These are phyloP conservation scores for Diaporthe citri DNA, from an alignment of 2,329 filamentous ascomycete species.

Conservation along the genomic window DNA sequence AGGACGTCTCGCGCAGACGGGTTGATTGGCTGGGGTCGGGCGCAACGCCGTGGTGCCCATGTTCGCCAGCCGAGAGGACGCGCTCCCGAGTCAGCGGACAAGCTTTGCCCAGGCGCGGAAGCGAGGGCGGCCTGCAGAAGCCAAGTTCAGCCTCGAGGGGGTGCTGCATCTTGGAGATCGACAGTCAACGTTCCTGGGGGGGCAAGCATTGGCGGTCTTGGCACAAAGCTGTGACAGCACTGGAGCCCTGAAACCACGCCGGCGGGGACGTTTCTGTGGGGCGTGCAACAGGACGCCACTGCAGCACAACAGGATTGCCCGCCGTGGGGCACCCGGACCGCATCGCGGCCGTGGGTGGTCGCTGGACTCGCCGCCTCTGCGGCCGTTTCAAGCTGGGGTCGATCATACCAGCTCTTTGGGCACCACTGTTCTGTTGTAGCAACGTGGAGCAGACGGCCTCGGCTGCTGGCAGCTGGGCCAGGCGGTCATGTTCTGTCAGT, in stretches of 20 bases:
- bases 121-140: constrained; percentile 17
- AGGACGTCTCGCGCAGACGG: background rate
- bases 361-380: background rate
- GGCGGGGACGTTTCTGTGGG: constrained; percentile 15
- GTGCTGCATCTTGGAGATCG: constrained; percentile 8
- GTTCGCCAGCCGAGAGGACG: background rate
- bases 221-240: constrained; percentile 36
- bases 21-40: background rate
- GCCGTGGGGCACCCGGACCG: background rate
- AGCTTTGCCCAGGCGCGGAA: constrained; percentile 21
- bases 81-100: constrained; percentile 8
- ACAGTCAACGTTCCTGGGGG: background rate
- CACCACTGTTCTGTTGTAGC: background rate
- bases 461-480: background rate
- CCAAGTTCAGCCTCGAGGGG: background rate
- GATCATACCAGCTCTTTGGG: constrained; percentile 17
- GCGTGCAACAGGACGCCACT: constrained; percentile 8
- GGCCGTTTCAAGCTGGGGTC: constrained; percentile 28
- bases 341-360: background rate
- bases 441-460: background rate
- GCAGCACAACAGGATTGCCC: background rate
- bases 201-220: constrained; percentile 36
- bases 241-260: constrained; percentile 36
- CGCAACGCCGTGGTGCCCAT: background rate
- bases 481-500: background rate